Conservation (phyloP, 2,329 filamentous ascomycete species). For the Fusarium sp. region DNA sequence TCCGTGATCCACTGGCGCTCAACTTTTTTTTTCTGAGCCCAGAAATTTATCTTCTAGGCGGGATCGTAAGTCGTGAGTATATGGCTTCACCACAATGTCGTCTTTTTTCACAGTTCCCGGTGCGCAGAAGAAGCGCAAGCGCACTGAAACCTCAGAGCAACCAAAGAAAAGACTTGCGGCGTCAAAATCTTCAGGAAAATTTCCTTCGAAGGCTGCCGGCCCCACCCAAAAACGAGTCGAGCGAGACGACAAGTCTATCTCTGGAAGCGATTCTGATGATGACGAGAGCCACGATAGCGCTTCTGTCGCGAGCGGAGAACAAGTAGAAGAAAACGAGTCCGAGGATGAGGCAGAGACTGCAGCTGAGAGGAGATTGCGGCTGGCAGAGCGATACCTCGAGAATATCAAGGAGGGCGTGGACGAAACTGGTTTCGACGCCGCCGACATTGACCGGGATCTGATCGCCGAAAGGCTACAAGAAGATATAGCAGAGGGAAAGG, state of each 20-base stretch:
- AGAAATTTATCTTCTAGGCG: constrained; percentile 45
- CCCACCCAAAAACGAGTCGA: constrained; percentile 58
- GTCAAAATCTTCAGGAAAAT: constrained; percentile 55
- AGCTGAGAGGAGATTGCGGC: constrained; percentile 82
- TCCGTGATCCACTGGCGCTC: constrained; percentile 42
- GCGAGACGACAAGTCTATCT: constrained; percentile 77
- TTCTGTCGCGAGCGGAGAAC: constrained; percentile 58
- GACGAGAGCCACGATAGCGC: constrained; percentile 58
- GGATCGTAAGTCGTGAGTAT: constrained; percentile 43
- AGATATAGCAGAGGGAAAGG: constrained; percentile 91
- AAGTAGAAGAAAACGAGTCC: constrained; percentile 58
- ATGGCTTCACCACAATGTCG: constrained; percentile 70
- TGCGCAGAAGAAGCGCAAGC: constrained; percentile 90
- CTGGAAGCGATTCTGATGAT: constrained; percentile 80
- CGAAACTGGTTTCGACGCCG: constrained; percentile 87
- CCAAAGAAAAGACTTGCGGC: constrained; percentile 68
- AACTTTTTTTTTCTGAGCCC: constrained; percentile 52
- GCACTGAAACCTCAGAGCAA: constrained; percentile 62
- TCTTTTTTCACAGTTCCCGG: constrained; percentile 94
- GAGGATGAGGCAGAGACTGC: constrained; percentile 88
- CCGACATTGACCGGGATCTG: constrained; percentile 89
- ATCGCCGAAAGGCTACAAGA: constrained; percentile 91
- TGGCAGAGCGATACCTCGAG: constrained; percentile 92
- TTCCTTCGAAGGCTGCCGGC: constrained; percentile 52
- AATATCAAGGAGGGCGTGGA: constrained; percentile 87